Evolutionary conservation across 257 asterid species (phyloP), one percentile per base, ranked within the genome.

Genomic region (Solanum peruvianum): DNA sequence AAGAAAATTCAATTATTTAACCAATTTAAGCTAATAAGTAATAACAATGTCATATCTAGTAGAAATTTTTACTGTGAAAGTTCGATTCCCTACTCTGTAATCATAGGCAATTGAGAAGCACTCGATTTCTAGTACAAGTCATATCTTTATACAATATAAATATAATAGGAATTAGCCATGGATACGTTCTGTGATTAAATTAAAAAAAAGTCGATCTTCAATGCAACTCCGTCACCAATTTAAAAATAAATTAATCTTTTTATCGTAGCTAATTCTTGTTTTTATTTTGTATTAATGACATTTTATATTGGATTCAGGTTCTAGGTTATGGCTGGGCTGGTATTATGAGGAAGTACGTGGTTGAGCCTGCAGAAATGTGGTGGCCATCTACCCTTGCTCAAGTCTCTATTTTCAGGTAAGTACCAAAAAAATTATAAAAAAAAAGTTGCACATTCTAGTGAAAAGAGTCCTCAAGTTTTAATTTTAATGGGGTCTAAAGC

Each of bases 281-380:
- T 66, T 3, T 37, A 0, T 44, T n/a, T 41, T 76, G 35, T 42
- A 23, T 12, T 44, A 25, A 44, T 45, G 2, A 0, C 39, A 77
- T 25, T 44, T 25, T 64, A 25, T 7, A 42, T 14, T 33, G 41
- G 35, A 58, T 29, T 71, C 92, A 91, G 94, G 91, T 93, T 14
- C 21, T 93, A 75, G 96, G 96, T 60, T 93, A 93, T 87, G 96
- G 96, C 21, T 93, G 93, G 93, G 95, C 96, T 84, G 95, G 96
- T 35, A 86, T 93, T n/a, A 3, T 92, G 90, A 91, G 92, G 69
- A 93, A 90, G 83, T 92, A 90, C 31, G 96, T 93, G 14, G 86
- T 93, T 29, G 94, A 93, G 75, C 94, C 95, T 29, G 95, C 94
- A 16, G 93, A 91, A 33, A 93, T 93, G 96, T 93, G 94, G 94